Percentiles rank a stretch among this genome's conserved stretches.
phyloP scores from a whole-genome alignment of 306 rosid genomes.

The Vachellia pachyceras region DNA sequence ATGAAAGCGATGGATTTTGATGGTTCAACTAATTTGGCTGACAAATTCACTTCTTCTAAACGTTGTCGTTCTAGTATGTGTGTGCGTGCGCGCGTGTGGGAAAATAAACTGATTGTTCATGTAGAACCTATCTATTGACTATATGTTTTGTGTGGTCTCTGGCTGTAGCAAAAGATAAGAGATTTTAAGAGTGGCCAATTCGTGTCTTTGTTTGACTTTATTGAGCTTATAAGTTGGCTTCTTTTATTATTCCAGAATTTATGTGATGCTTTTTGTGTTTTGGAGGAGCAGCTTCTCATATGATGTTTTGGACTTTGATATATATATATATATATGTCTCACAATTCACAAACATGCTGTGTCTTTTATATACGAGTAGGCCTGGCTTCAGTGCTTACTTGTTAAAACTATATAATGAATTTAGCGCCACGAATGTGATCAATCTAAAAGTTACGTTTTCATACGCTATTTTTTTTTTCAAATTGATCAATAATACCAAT shows the following conservation, averaged over 20 bases:
- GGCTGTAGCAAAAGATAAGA: neutral
- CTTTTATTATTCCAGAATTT: neutral
- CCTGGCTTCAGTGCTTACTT: neutral
- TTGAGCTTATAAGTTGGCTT: neutral
- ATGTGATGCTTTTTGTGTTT: neutral
- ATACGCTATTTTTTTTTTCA: no score
- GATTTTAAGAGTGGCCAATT: neutral
- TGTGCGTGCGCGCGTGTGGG: no score
- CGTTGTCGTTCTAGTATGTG: neutral
- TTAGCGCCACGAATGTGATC: neutral
- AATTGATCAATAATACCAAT: no score
- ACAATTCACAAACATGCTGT: neutral
- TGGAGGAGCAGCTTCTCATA: neutral
- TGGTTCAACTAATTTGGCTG: constrained; percentile 31
- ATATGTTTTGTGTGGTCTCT: neutral
- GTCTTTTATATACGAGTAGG: neutral
- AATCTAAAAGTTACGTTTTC: no score
- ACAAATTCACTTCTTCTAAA: constrained; percentile 27
- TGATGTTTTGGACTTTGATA: neutral
- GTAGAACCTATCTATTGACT: neutral
- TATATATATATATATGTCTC: no score
- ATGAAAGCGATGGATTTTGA: constrained; percentile 38
- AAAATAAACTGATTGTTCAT: neutral
- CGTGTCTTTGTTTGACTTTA: neutral
- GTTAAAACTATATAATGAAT: neutral